A percentile compares a stretch with the other conserved stretches of the same genome.
Evolutionary conservation across 1,284 basidiomycete species (phyloP).

Genomic region (Porogramme epimiltina): DNA sequence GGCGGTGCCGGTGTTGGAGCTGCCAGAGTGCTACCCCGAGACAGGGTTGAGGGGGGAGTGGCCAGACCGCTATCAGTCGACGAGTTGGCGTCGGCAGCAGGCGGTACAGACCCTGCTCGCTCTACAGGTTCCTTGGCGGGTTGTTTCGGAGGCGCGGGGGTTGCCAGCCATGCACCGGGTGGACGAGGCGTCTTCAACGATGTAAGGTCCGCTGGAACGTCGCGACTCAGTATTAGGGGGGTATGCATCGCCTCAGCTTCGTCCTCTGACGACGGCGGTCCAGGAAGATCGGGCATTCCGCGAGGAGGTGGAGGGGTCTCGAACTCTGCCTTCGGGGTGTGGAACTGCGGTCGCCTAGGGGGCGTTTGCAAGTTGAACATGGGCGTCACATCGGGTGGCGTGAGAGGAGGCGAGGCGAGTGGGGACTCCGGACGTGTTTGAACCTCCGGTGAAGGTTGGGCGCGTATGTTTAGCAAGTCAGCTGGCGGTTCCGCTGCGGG

Average conservation of each 20-base stretch:
- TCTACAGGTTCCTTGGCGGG: constrained; percentile 14
- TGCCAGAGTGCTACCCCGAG: constrained; percentile 38
- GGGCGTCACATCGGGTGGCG: constrained; percentile 14
- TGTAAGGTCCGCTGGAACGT: constrained; percentile 33
- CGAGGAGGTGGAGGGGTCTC: constrained; percentile 64
- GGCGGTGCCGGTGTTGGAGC: constrained; percentile 66
- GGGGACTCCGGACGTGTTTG: constrained; percentile 10
- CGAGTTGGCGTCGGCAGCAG: constrained; percentile 17
- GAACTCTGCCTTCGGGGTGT: constrained; percentile 48
- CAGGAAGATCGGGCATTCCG: constrained; percentile 41
- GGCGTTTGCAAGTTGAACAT: constrained; percentile 44
- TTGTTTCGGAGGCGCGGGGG: constrained; percentile 45
- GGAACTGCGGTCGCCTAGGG: constrained; percentile 45
- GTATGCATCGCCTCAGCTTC: constrained; percentile 37
- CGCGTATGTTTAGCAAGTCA: not conserved
- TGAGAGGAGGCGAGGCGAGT: constrained; percentile 17
- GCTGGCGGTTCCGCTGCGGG: constrained; percentile 14
- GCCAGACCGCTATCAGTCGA: constrained; percentile 20
- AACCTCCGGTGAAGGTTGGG: not conserved
- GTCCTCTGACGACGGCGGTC: constrained; percentile 56
- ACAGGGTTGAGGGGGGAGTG: constrained; percentile 25
- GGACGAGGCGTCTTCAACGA: constrained; percentile 63
- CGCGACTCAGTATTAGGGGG: constrained; percentile 23
- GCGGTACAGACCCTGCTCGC: constrained; percentile 25
- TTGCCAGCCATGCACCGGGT: constrained; percentile 70